These are phyloP conservation scores for Agaricus blazei DNA, from an alignment of 768 basidiomycete species.

Conservation along the genomic window DNA sequence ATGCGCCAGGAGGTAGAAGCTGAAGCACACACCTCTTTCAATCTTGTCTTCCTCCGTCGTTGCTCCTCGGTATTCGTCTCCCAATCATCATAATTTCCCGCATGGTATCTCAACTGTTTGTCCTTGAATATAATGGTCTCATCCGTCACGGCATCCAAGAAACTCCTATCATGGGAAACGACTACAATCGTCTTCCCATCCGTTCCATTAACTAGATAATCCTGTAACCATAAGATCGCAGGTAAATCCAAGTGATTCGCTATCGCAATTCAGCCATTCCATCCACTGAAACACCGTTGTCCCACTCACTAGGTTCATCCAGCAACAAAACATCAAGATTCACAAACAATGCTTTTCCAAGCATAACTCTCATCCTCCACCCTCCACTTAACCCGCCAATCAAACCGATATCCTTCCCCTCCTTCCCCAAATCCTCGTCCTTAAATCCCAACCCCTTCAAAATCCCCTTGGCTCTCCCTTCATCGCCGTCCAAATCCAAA, in stretches of 20 bases:
- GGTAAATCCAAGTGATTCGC: constrained; percentile 50
- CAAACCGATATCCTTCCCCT: constrained; percentile 34
- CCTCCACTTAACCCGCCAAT: constrained; percentile 54
- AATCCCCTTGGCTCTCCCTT: constrained; percentile 45
- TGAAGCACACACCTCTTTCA: constrained; percentile 30
- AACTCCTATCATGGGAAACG: constrained; percentile 62
- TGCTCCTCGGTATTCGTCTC: constrained; percentile 41
- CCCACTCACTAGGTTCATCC: constrained; percentile 44
- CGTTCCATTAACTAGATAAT: constrained; percentile 37
- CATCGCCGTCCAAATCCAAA: constrained; percentile 35
- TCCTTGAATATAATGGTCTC: constrained; percentile 59
- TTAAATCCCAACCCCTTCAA: constrained; percentile 58
- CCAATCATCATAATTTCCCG: constrained; percentile 50
- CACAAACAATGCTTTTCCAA: constrained; percentile 55
- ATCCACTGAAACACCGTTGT: neutral
- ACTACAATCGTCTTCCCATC: constrained; percentile 49
- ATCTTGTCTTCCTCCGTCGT: constrained; percentile 36
- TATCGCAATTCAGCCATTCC: constrained; percentile 9
- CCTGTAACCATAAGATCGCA: constrained; percentile 49
- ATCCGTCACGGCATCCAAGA: constrained; percentile 53
- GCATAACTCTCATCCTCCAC: constrained; percentile 55
- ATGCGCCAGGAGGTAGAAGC: neutral
- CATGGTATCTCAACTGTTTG: constrained; percentile 46
- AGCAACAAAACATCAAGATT: constrained; percentile 52
- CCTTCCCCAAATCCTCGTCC: constrained; percentile 23